phyloP scores from a whole-genome alignment of 495 filamentous ascomycete species.

The Clavariopsis aquatica region DNA sequence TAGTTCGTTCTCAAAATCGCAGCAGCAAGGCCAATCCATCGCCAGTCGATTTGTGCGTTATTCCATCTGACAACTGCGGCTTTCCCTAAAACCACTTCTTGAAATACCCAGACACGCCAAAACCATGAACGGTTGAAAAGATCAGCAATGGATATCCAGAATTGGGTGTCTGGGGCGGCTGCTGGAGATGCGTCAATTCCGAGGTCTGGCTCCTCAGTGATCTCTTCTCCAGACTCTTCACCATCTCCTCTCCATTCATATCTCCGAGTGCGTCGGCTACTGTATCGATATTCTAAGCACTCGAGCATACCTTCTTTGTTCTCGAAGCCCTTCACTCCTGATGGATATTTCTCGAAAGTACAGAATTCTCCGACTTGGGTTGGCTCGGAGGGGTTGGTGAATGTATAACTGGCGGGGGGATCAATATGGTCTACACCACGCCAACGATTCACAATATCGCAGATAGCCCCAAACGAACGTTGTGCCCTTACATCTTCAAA shows the following conservation, averaged over 20 bases:
- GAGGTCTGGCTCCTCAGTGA: not conserved
- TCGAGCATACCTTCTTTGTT: not conserved
- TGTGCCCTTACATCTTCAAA: not conserved
- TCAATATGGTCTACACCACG: not conserved
- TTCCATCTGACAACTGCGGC: not conserved
- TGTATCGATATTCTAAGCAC: not conserved
- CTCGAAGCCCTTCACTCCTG: not conserved
- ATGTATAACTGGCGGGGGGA: not conserved
- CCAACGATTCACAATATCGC: conserved; percentile 11
- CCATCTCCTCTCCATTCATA: not conserved
- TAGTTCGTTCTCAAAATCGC: conserved; percentile 7
- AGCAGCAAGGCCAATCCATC: not conserved
- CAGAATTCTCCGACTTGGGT: not conserved
- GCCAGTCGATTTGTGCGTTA: conserved; percentile 1
- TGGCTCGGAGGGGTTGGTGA: not conserved
- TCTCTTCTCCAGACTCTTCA: not conserved
- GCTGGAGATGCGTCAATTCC: not conserved
- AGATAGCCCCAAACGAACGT: conserved; percentile 3
- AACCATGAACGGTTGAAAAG: conserved; percentile 15
- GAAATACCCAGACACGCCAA: conserved; percentile 39
- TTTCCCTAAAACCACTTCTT: conserved; percentile 30
- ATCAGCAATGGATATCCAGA: not conserved
- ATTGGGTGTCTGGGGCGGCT: not conserved
- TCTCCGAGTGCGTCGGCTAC: not conserved
- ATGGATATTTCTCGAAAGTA: conserved; percentile 3